Base-by-base conservation (phyloP, 2,329 filamentous ascomycete species). In the Epichloe elymi region DNA sequence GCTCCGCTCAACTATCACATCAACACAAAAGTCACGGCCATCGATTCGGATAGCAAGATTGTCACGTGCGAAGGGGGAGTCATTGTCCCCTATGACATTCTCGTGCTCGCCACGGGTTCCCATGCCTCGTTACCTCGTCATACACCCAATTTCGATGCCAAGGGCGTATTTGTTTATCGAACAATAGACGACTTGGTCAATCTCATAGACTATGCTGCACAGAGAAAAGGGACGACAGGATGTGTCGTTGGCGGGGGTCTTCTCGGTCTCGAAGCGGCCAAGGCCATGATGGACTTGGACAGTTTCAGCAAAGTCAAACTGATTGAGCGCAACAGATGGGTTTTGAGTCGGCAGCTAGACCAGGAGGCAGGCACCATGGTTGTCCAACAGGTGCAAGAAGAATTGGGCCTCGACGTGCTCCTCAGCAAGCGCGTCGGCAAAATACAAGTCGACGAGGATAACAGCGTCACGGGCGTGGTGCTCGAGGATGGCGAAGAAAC, bases 241-340 rank as follows among this genome's bases (percentile, higher is more conserved):
- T 78, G 82, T 4, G 88, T 93, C 0, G 86, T 95, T 3, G 89
- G 89, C 23, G 89, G 89, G 49, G 89, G 89, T 1, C 67, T 96
- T 23, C 74, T 95, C 0, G 89, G 89, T 0, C 76, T 96, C 0
- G 89, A 95, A 68, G 89, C 89, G 2, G 89, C 88, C 36, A 93
- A 95, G 60, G 89, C 89, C 2, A 89, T 95, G 86, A 83, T 90
- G 71, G 88, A 95, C 61, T 71, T 95, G 8, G 76, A 86, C 58
- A 78, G 82, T 48, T 94, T 85, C 61, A 73, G 76, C 12, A 79
- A 80, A 52, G 85, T 95, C 48, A 86, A 82, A 57, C 71, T 95
- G 8, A 80, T 95, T 48, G 90, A 95, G 66, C 76, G 87, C 49
- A 91, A 89, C 61, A 69, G 78, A 58, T 95, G 88, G 86, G 83